Evolutionary conservation across 495 filamentous ascomycete species (phyloP), one percentile per base, ranked within the genome.

Genomic region (Monascus purpureus): DNA sequence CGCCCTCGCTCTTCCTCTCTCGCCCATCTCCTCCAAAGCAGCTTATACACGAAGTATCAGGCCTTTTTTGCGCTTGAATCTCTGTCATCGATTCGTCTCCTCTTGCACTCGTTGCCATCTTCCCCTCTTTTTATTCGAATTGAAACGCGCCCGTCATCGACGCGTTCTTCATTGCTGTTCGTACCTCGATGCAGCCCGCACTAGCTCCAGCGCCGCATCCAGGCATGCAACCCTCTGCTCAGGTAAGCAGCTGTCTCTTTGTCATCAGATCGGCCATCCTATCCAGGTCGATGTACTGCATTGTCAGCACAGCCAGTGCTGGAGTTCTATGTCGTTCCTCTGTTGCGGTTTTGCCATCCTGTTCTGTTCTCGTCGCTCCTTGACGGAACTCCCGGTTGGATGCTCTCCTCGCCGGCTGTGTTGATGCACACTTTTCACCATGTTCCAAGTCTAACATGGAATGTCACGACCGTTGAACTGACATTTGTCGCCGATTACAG

Each of bases 181-280:
- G 15, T 8, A 17, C 30, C 19, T 57, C 49, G 29, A 72, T 72
- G 68, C 68, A 72, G 51, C 65, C 67, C 38, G 56, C 61, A 47
- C 50, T 72, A 49, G 67, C 67, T 32, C 67, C 67, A 58, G 67
- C 67, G 45, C 68, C 67, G 48, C 67, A 70, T 57, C 65, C 64
- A 49, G 61, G 51, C 46, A 67, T 68, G 64, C 67, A 69, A 51
- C 52, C 56, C 42, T 49, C 60, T 53, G 60, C 58, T 59, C 67
- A 68, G 59, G 68, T 72, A 70, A 63, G 68, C 58, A 52, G 34
- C 37, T 37, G 41, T 52, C 42, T 43, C 42, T 59, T 63, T 61
- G 59, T 61, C 57, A 61, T 63, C 57, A 61, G 46, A 57, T 59
- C 47, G 40, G 36, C 42, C 29, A 22, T 17, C 13, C 16, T 14